phyloP scores from a whole-genome alignment of 768 basidiomycete genomes.

The Leccinum pellstonianum region DNA sequence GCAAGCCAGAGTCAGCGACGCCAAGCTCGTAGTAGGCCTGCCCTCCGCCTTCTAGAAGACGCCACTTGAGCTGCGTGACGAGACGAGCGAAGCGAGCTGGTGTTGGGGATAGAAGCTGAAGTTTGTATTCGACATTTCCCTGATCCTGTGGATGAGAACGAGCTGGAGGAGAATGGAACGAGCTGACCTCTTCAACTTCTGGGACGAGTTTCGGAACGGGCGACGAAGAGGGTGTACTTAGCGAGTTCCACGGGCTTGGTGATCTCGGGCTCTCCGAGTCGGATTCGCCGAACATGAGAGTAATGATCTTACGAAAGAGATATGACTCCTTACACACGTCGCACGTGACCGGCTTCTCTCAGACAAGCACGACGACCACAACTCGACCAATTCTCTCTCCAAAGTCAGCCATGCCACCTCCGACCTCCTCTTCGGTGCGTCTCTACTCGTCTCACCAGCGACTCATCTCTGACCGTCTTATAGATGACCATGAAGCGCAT shows the following conservation, averaged over 20 bases:
- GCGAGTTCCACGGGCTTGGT: conserved; percentile 79
- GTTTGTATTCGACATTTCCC: conserved; percentile 94
- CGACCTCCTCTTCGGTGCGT: conserved; percentile 27
- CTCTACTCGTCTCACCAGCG: not conserved
- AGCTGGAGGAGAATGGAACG: not conserved
- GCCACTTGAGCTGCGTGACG: conserved; percentile 95
- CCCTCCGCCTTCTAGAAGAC: conserved; percentile 80
- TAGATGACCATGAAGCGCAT: conserved; percentile 79
- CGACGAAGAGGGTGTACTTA: conserved; percentile 56
- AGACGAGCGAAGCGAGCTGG: conserved; percentile 76
- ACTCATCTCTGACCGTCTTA: conserved; percentile 7
- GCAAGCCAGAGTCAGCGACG: conserved; percentile 83
- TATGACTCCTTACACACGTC: conserved; percentile 1
- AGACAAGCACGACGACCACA: not conserved
- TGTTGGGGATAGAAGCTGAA: conserved; percentile 80
- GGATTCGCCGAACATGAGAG: conserved; percentile 75
- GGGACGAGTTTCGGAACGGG: conserved; percentile 66
- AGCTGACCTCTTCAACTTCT: conserved; percentile 62
- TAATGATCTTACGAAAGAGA: conserved; percentile 5
- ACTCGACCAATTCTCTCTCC: not conserved
- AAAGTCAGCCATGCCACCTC: conserved; percentile 25
- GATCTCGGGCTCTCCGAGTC: conserved; percentile 78
- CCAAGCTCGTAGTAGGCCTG: conserved; percentile 82
- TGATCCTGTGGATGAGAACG: conserved; percentile 28
- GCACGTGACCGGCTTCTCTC: conserved; percentile 19